Evolutionary conservation across 306 rosid species (phyloP), one percentile per base, ranked within the genome.

Genomic region (Rubus parviflorus): DNA sequence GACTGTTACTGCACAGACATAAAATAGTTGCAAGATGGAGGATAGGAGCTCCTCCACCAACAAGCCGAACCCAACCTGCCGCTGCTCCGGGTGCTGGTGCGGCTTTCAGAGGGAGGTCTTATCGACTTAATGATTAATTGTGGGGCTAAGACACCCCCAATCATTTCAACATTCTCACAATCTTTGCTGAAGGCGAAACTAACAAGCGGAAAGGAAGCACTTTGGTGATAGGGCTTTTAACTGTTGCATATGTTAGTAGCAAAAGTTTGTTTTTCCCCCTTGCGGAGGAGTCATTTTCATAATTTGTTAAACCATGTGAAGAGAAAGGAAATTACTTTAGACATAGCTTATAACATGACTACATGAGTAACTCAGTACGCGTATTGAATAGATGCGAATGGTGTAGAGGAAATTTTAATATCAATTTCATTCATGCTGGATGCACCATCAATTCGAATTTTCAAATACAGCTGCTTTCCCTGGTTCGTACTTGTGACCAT

Each of bases 81-180:
- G 67, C 83, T 25, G 91, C 88, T 38, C 86, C 85, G 0, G n/a
- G 77, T 57, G 63, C 97, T 0, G 93, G 96, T 51, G 83, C 9
- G 42, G 80, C 93, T 79, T 96, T 96, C 88, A 86, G 98, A 75
- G 99, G 98, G 75, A 91, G 98, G 82, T 84, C 97, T 35, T 83
- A 91, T 73, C 86, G 99, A 43, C 91, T 91, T 13, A 74, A 73
- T 54, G 96, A 79, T 38, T 92, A 85, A 79, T 19, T 63, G 11
- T 47, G 41, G 63, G 37, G 35, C 66, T 51, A 25, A 71, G 57
- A 75, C 41, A 40, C 72, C 75, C 75, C 49, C 57, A 19, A 8
- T 51, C 42, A 48, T 66, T 56, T 73, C 47, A 46, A 25, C 58
- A 30, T 43, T 58, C 43, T 43, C 45, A 22, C 37, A 17, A 45